These are phyloP conservation scores for Coniella vitis DNA, from an alignment of 2,329 filamentous ascomycete species.

Conservation along the genomic window DNA sequence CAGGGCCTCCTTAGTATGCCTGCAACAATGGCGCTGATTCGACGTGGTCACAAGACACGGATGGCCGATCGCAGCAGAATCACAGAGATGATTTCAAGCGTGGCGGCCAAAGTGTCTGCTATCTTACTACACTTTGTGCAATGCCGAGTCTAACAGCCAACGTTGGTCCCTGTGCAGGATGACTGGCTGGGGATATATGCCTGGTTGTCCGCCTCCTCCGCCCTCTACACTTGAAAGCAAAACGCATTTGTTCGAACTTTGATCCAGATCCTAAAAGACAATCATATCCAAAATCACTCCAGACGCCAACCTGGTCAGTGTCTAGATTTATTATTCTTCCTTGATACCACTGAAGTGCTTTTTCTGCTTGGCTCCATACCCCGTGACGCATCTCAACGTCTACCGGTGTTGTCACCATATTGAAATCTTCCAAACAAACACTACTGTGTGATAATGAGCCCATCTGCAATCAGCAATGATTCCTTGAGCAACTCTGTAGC, in stretches of 20 bases:
- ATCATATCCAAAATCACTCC: not conserved
- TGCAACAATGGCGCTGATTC: slow-evolving; percentile 3
- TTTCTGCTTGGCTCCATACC: not conserved
- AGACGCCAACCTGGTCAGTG: no score
- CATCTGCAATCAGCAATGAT: slow-evolving; percentile 46
- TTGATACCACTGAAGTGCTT: not conserved
- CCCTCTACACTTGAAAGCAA: not conserved
- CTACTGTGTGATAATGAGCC: slow-evolving; percentile 43
- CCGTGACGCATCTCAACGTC: not conserved
- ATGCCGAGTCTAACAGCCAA: not conserved
- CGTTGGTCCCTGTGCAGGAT: not conserved
- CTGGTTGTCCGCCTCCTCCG: not conserved
- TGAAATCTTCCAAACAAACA: not conserved
- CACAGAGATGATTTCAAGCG: slow-evolving; percentile 1
- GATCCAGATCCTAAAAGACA: not conserved
- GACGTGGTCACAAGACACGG: slow-evolving; percentile 1
- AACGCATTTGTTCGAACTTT: not conserved
- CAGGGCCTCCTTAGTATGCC: slow-evolving; percentile 7
- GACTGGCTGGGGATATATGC: slow-evolving; percentile 9
- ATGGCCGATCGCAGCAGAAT: not conserved
- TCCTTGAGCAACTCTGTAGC: slow-evolving; percentile 39
- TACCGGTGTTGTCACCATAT: not conserved
- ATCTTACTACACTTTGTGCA: not conserved
- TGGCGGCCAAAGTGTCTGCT: not conserved
- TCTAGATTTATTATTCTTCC: no score